Evolutionary conservation across 805 yeast species (phyloP).

Genomic region (Candida succiphila): DNA sequence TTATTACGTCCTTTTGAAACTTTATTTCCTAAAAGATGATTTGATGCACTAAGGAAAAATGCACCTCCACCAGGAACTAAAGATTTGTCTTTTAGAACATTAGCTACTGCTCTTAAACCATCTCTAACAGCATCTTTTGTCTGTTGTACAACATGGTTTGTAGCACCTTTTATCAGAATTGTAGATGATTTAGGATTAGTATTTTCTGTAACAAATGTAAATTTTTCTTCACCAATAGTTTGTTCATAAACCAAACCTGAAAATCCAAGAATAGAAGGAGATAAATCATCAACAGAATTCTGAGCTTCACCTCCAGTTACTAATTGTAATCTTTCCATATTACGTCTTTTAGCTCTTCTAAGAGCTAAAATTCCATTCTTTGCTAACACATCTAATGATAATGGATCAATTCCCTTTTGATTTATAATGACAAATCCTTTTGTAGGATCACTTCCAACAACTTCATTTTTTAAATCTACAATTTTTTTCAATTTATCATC

Average conservation of each 20-base stretch:
- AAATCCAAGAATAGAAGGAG: constrained; percentile 71
- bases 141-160: constrained; percentile 79
- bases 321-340: constrained; percentile 96
- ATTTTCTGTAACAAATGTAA: constrained; percentile 88
- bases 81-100: constrained; percentile 74
- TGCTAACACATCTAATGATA: constrained; percentile 91
- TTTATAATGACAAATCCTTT: constrained; percentile 88
- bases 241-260: constrained; percentile 90
- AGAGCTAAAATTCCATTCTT: constrained; percentile 88
- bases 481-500: constrained; percentile 89
- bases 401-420: constrained; percentile 98
- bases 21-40: constrained; percentile 48
- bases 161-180: constrained; percentile 88
- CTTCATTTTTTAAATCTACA: constrained; percentile 86
- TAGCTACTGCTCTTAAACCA: constrained; percentile 90
- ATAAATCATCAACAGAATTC: constrained; percentile 89
- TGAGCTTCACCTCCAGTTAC: constrained; percentile 98
- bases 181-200: constrained; percentile 87
- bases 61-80: constrained; percentile 98
- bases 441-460: constrained; percentile 65
- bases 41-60: constrained; percentile 75
- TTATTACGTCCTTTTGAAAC: constrained; percentile 74
- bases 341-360: constrained; percentile 97
- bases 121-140: constrained; percentile 96
- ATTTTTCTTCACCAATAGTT: constrained; percentile 94